Conservation (phyloP, 2,329 filamentous ascomycete species). For the Botrytis tulipae region DNA sequence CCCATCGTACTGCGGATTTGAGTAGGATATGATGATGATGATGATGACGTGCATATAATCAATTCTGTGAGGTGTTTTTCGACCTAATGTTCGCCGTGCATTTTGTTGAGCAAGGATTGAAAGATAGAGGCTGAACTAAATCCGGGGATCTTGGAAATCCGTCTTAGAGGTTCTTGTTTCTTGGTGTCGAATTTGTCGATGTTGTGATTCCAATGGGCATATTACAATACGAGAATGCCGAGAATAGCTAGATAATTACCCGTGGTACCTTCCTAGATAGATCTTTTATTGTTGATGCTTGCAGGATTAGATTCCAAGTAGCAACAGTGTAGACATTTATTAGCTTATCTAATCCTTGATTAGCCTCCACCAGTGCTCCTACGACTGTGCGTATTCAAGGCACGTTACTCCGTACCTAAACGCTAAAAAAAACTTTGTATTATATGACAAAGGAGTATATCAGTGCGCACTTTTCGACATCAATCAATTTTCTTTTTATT, state of each 20-base stretch:
- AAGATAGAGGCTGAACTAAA: not conserved
- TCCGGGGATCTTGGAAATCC: not conserved
- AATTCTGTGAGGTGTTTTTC: not conserved
- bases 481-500: not conserved
- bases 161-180: not conserved
- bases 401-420: not conserved
- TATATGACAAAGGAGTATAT: not conserved
- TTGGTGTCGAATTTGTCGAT: not conserved
- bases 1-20: not conserved
- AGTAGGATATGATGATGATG: not conserved
- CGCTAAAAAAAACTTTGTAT: not conserved
- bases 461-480: not conserved
- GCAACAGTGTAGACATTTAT: not conserved
- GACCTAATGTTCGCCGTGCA: not conserved
- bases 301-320: not conserved
- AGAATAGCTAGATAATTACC: not conserved
- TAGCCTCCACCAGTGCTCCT: not conserved
- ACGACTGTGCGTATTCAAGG: not conserved
- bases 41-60: not conserved
- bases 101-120: not conserved
- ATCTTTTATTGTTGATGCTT: not conserved
- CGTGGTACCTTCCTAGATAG: not conserved
- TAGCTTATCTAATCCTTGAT: not conserved
- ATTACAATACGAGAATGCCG: not conserved
- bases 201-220: not conserved